These are phyloP conservation scores for Geopyxis carbonaria DNA, from an alignment of 495 filamentous ascomycete genomes.

Conservation along the genomic window DNA sequence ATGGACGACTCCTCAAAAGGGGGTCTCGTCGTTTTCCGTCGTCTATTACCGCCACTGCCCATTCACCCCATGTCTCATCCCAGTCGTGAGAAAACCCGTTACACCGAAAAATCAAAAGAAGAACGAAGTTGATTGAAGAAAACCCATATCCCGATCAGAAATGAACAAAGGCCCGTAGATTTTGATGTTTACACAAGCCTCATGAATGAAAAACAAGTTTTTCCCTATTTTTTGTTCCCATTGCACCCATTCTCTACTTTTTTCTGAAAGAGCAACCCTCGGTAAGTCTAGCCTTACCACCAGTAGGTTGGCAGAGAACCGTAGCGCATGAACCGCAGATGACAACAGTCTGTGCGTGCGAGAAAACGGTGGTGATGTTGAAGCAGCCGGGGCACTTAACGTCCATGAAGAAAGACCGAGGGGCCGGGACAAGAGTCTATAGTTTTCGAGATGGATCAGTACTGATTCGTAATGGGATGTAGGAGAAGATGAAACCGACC, in stretches of 20 bases:
- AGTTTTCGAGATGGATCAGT: not conserved
- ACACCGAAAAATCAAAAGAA: not conserved
- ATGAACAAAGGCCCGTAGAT: not conserved
- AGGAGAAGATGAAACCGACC: slow-evolving; percentile 38
- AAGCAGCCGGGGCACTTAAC: slow-evolving; percentile 99
- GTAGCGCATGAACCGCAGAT: slow-evolving; percentile 95
- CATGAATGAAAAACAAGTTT: not conserved
- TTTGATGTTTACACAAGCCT: not conserved
- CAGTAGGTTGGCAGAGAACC: slow-evolving; percentile 92
- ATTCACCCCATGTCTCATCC: not conserved
- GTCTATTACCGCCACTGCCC: not conserved
- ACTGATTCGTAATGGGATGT: not conserved
- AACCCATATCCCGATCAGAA: not conserved
- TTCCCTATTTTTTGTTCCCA: not conserved
- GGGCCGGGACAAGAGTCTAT: slow-evolving; percentile 78
- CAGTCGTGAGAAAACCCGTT: not conserved
- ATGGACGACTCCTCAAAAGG: no score
- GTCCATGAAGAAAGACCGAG: slow-evolving; percentile 99
- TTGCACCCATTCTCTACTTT: slow-evolving; percentile 52
- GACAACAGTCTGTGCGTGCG: slow-evolving; percentile 97
- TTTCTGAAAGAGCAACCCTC: slow-evolving; percentile 98
- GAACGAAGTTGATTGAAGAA: not conserved
- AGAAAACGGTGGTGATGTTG: slow-evolving; percentile 99
- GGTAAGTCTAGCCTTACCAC: slow-evolving; percentile 88
- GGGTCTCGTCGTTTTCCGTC: no score